phyloP scores from a whole-genome alignment of 2,329 filamentous ascomycete species.

The Fusarium mangiferae region DNA sequence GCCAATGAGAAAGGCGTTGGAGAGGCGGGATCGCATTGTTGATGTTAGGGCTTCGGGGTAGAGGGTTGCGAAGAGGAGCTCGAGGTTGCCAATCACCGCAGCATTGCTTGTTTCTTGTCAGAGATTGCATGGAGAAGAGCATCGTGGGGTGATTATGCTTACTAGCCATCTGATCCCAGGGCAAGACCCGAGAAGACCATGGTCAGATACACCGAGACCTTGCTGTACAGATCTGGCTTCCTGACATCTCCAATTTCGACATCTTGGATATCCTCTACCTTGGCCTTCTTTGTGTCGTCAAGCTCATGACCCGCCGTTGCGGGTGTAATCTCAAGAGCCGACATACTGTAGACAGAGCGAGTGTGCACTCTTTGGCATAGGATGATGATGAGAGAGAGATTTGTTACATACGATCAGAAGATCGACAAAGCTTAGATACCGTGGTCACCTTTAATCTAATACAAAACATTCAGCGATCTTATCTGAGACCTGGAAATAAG shows the following conservation, averaged over 20 bases:
- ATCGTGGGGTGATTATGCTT: neutral
- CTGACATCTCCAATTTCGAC: neutral
- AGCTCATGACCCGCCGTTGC: neutral
- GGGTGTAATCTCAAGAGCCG: neutral
- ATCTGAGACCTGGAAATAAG: neutral
- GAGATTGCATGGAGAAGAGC: accelerated
- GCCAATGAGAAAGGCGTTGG: neutral
- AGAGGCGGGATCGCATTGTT: neutral
- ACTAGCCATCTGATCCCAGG: constrained; percentile 13
- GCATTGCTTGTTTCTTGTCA: neutral
- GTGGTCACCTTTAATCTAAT: neutral
- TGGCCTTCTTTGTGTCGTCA: neutral
- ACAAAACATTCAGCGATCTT: neutral
- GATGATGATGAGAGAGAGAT: no score
- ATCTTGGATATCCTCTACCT: neutral
- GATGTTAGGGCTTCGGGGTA: constrained; percentile 6
- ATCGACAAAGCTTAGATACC: neutral
- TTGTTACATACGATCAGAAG: neutral
- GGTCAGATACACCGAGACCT: constrained; percentile 1
- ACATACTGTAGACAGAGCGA: neutral
- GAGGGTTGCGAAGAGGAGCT: neutral
- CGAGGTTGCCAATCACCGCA: neutral
- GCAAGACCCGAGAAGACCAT: constrained; percentile 4
- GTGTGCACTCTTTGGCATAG: no score
- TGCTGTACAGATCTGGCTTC: neutral